Conservation (phyloP, 1,139 yeast species). For the Arxiozyma telluris region DNA sequence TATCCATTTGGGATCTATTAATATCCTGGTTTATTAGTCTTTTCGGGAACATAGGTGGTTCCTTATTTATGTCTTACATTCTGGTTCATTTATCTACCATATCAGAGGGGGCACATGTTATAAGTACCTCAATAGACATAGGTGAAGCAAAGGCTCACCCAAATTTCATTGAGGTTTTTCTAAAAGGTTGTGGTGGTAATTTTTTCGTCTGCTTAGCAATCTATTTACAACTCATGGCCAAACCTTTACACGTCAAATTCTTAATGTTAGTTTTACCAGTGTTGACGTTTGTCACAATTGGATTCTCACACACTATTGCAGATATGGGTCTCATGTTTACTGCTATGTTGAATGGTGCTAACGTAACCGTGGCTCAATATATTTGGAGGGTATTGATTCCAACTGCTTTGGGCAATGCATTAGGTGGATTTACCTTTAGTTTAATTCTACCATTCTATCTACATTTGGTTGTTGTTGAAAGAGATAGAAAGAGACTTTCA, state of each 20-base stretch:
- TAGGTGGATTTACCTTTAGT: conserved; percentile 63
- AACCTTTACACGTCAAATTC: conserved; percentile 71
- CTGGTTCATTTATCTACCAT: conserved; percentile 49
- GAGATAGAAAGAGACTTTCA: conserved; percentile 49
- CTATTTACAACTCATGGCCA: conserved; percentile 66
- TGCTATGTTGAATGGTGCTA: conserved; percentile 59
- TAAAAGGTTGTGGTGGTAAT: conserved; percentile 66
- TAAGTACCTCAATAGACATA: conserved; percentile 39
- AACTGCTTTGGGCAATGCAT: conserved; percentile 57
- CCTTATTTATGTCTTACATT: conserved; percentile 55
- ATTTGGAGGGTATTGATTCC: conserved; percentile 68
- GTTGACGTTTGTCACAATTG: conserved; percentile 63
- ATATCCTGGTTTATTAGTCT: conserved; percentile 67
- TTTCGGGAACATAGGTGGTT: conserved; percentile 55
- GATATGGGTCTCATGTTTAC: conserved; percentile 62
- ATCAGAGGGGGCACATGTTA: conserved; percentile 31
- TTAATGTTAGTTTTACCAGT: conserved; percentile 57
- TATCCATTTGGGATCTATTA: conserved; percentile 48
- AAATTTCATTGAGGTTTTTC: conserved; percentile 49
- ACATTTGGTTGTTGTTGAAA: conserved; percentile 61
- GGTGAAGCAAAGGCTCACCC: conserved; percentile 40
- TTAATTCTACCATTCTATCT: conserved; percentile 57
- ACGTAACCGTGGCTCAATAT: conserved; percentile 50
- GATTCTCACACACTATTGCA: conserved; percentile 73
- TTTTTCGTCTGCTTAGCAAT: conserved; percentile 68